These are phyloP conservation scores for Fraxinus xanthoxyloides DNA, from an alignment of 305 asterid genomes.

Conservation along the genomic window DNA sequence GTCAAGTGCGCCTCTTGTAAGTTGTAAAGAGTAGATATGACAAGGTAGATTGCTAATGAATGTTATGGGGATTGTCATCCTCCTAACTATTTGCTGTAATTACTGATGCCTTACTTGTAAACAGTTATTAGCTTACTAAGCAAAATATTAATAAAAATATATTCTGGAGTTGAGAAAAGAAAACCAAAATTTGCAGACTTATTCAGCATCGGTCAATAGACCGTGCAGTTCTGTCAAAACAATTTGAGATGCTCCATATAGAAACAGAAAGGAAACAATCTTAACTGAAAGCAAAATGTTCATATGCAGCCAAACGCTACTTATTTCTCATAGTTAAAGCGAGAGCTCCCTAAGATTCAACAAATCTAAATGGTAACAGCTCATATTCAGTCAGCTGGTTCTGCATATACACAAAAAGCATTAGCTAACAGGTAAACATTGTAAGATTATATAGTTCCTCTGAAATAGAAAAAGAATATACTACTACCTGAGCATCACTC, in stretches of 20 bases:
- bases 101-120: not conserved
- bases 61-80: not conserved
- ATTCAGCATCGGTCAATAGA: not conserved
- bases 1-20: not conserved
- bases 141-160: not conserved
- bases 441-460: not conserved
- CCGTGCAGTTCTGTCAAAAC: not conserved
- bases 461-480: constrained; percentile 1
- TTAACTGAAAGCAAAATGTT: not conserved
- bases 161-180: not conserved
- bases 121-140: not conserved
- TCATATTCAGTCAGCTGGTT: not conserved
- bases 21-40: not conserved
- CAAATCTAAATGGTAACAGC: constrained; percentile 3
- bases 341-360: not conserved
- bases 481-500: constrained; percentile 63
- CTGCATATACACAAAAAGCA: not conserved
- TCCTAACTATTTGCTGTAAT: not conserved
- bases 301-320: not conserved
- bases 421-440: not conserved
- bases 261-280: not conserved
- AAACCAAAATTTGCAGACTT: not conserved
- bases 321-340: not conserved
- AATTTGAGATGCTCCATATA: not conserved
- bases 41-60: not conserved